Evolutionary conservation across 305 asterid species (phyloP).

Genomic region (Solanum hybrid): DNA sequence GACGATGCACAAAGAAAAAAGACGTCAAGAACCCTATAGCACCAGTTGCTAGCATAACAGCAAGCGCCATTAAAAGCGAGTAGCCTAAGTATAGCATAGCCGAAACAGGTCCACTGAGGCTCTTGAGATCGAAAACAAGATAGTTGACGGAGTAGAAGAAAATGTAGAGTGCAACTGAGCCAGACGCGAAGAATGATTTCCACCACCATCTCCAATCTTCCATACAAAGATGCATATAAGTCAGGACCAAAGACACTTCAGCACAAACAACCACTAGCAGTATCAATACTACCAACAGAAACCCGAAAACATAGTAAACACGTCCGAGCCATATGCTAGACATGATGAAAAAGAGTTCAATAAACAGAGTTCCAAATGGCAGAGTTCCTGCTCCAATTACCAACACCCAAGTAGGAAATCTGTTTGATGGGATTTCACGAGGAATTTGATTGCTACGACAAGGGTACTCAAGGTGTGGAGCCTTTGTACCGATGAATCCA

Average conservation of each 20-base stretch:
- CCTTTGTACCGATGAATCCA: conserved; percentile 13
- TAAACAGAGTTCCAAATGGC: conserved; percentile 25
- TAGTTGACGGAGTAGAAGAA: conserved; percentile 22
- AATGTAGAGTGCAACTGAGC: conserved; percentile 24
- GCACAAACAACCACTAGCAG: conserved; percentile 21
- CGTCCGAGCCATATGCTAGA: conserved; percentile 29
- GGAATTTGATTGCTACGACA: conserved; percentile 23
- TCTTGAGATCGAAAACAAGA: conserved; percentile 25
- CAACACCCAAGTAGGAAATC: conserved; percentile 21
- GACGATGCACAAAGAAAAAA: conserved; percentile 18
- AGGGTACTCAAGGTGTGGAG: conserved; percentile 16
- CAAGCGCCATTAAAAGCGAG: conserved; percentile 19
- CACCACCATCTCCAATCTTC: conserved; percentile 38
- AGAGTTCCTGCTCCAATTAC: conserved; percentile 25
- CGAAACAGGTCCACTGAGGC: conserved; percentile 22
- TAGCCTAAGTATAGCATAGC: conserved; percentile 23
- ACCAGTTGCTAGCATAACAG: conserved; percentile 25
- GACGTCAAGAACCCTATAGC: conserved; percentile 22
- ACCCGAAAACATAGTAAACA: conserved; percentile 27
- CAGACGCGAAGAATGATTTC: conserved; percentile 27
- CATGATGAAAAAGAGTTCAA: conserved; percentile 31
- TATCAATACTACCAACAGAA: conserved; percentile 19
- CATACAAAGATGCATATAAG: conserved; percentile 25
- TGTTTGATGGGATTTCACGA: conserved; percentile 21
- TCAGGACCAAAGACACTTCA: conserved; percentile 24